Base-by-base conservation (phyloP, 2,329 filamentous ascomycete species). In the Trichoderma sp. region DNA sequence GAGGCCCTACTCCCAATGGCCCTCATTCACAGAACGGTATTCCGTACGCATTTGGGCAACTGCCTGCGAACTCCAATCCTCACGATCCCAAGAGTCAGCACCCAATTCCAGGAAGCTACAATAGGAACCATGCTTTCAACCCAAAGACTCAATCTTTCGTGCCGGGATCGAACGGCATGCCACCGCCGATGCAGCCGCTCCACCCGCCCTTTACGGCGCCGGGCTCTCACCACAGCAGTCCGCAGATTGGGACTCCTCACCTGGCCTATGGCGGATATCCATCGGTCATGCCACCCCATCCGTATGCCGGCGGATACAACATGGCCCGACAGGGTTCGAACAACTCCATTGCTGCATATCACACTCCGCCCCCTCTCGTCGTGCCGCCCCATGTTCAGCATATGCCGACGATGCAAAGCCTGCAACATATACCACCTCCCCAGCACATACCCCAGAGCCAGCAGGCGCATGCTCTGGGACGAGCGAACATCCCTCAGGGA, bases 121-220 rank as follows among this genome's bases (percentile, higher is more conserved):
- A 91, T 75, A 86, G 93, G 68, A 80, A 80, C 61, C 92, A 93
- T 73, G 88, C 91, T 13, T 97, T 98, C 81, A 97, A 97, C 76
- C 94, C 94, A 1, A 94, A 97, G 80, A 97, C 92, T 17, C 92
- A 97, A 75, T 92, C 94, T 0, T 97, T 98, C 78, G 87, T 97
- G 27, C 94, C 94, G 56, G 78, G 80, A 19, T 76, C 87, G 69
- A 82, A 78, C 70, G 80, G 82, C 29, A 83, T 85, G 76, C 78
- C 81, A 34, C 80, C 81, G 34, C 80, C 83, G 4, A 81, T 83
- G 71, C 84, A 82, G 48, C 80, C 80, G 35, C 80, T 83, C 6
- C 80, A 83, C 69, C 81, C 81, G 17, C 80, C 82, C 1, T 87
- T 83, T 69, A 82, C 78, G 52, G 82, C 82, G 37, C 80, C 80